These are phyloP conservation scores for Spongiforma sp. DNA, from an alignment of 1,284 basidiomycete genomes.

Conservation along the genomic window DNA sequence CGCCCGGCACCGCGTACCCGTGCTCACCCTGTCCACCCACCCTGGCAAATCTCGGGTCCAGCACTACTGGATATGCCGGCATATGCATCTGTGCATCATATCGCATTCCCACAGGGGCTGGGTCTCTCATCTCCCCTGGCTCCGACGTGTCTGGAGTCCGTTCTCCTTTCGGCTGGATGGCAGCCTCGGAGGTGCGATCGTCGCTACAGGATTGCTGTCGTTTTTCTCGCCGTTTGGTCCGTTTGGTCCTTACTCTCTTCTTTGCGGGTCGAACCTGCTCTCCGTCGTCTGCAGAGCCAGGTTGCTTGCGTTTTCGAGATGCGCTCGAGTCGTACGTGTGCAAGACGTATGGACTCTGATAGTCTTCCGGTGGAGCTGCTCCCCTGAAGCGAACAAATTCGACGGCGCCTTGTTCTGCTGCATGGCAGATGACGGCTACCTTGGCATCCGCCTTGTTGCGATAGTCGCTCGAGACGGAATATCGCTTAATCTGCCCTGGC, in stretches of 20 bases:
- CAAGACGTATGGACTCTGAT: conserved; percentile 35
- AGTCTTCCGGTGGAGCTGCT: conserved; percentile 42
- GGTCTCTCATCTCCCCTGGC: conserved; percentile 24
- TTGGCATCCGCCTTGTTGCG: conserved; percentile 64
- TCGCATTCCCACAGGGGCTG: not conserved
- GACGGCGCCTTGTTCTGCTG: conserved; percentile 57
- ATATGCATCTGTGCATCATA: conserved; percentile 4
- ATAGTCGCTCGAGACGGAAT: conserved; percentile 54
- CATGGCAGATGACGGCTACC: conserved; percentile 54
- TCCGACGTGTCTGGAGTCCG: conserved; percentile 25
- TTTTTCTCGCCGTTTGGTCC: conserved; percentile 15
- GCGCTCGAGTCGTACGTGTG: conserved; percentile 17
- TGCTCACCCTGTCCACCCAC: not conserved
- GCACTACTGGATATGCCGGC: conserved; percentile 14
- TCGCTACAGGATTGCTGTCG: not conserved
- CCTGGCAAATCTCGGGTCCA: conserved; percentile 17
- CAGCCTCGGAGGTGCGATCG: not conserved
- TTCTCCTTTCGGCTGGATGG: conserved; percentile 9
- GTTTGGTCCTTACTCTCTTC: conserved; percentile 11
- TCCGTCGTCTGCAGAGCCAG: conserved; percentile 15
- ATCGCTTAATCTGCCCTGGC: conserved; percentile 44
- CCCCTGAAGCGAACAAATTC: conserved; percentile 61
- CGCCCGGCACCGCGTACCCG: not conserved
- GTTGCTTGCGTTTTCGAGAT: conserved; percentile 31
- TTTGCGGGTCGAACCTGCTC: conserved; percentile 18